A percentile compares a stretch with the other conserved stretches of the same genome.
These are phyloP conservation scores for Elaeagnus macrophylla DNA, from an alignment of 306 rosid species.

Conservation along the genomic window DNA sequence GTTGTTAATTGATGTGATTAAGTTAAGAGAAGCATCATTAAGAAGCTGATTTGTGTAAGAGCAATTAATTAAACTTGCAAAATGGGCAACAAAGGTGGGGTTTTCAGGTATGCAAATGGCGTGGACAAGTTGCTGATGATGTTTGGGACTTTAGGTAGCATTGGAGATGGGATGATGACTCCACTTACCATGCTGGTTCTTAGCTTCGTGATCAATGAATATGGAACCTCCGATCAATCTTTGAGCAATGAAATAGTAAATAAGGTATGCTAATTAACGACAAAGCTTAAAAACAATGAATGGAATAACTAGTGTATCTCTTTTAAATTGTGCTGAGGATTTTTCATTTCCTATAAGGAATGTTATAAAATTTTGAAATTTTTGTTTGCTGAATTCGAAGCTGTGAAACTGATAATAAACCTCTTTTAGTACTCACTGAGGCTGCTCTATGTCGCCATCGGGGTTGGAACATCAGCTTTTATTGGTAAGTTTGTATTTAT, in stretches of 20 bases:
- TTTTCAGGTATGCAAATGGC: constrained; percentile 52
- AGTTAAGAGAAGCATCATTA: neutral
- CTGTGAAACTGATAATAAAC: neutral
- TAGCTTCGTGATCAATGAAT: constrained; percentile 52
- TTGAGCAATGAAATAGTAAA: constrained; percentile 30
- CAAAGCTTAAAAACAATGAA: neutral
- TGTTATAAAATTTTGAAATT: too few species aligned
- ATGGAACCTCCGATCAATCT: constrained; percentile 28
- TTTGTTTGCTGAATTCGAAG: too few species aligned
- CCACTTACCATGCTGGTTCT: constrained; percentile 66
- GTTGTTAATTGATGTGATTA: too few species aligned
- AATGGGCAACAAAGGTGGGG: constrained; percentile 41
- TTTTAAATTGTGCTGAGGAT: too few species aligned
- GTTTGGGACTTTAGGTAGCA: constrained; percentile 62
- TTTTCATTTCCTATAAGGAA: too few species aligned
- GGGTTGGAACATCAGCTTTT: constrained; percentile 56
- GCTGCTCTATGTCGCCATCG: constrained; percentile 44
- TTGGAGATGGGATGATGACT: constrained; percentile 71
- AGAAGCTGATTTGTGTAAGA: neutral
- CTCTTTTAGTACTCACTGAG: constrained; percentile 44
- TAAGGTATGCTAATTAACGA: constrained; percentile 23
- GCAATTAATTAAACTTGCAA: neutral
- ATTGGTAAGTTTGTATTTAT: constrained; percentile 28
- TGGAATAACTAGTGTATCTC: neutral
- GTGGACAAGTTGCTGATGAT: constrained; percentile 50